These are phyloP conservation scores for Sporisorium graminicola DNA, from an alignment of 1,284 basidiomycete genomes.

Conservation along the genomic window DNA sequence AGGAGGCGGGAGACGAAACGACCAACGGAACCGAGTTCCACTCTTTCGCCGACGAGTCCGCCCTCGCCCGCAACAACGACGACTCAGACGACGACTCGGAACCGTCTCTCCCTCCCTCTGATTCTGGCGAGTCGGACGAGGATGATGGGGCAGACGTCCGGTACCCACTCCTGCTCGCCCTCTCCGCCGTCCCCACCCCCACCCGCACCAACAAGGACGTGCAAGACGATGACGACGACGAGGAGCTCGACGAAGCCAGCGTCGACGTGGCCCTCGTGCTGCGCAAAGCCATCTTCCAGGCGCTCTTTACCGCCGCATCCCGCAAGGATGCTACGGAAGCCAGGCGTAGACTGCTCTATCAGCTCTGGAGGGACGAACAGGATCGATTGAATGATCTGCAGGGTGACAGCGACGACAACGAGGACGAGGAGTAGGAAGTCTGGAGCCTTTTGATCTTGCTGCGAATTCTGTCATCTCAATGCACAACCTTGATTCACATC, in stretches of 20 bases:
- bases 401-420: not conserved
- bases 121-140: not conserved
- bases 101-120: slow-evolving; percentile 5
- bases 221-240: slow-evolving; percentile 17
- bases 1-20: slow-evolving; percentile 37
- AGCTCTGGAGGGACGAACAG: slow-evolving; percentile 77
- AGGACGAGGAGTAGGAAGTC: not conserved
- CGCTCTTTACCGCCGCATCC: slow-evolving; percentile 82
- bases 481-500: not conserved
- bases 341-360: slow-evolving; percentile 85
- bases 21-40: slow-evolving; percentile 38
- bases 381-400: slow-evolving; percentile 54
- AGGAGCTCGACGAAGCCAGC: slow-evolving; percentile 6
- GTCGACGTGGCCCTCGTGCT: slow-evolving; percentile 69
- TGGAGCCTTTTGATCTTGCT: no score
- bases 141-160: slow-evolving; percentile 26
- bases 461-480: not conserved
- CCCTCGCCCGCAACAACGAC: slow-evolving; percentile 6
- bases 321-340: slow-evolving; percentile 79
- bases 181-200: slow-evolving; percentile 38
- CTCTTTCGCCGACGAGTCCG: slow-evolving; percentile 35
- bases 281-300: slow-evolving; percentile 76
- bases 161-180: slow-evolving; percentile 39
- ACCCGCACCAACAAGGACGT: not conserved
- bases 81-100: slow-evolving; percentile 38